Evolutionary conservation across 2,329 filamentous ascomycete genomes (phyloP).

Genomic region (Colletotrichum cordylinicola): DNA sequence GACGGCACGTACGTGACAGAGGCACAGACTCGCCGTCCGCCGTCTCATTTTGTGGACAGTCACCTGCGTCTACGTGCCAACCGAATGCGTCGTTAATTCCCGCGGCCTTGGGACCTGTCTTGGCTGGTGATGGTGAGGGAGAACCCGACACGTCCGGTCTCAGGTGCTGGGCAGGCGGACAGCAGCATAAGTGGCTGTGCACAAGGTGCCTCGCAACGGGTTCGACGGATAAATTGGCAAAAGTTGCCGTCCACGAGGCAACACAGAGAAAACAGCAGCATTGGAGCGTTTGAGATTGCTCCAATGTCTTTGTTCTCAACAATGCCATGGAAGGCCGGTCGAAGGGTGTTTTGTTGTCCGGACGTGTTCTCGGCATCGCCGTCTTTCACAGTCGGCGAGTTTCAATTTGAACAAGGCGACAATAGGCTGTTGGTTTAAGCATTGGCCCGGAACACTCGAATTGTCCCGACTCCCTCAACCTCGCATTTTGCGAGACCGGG

Average conservation of each 20-base stretch:
- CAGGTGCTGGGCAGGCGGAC: slow-evolving; percentile 3
- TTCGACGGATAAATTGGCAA: background rate
- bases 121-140: background rate
- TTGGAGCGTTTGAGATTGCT: background rate
- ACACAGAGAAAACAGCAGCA: background rate
- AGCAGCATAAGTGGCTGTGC: background rate
- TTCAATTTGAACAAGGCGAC: background rate
- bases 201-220: background rate
- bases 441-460: background rate
- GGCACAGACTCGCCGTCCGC: background rate
- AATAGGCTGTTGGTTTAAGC: background rate
- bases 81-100: background rate
- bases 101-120: background rate
- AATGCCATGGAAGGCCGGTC: background rate
- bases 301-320: background rate
- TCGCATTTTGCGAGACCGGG: background rate
- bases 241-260: background rate
- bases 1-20: background rate
- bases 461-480: background rate
- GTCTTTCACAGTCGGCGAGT: background rate
- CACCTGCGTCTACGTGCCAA: background rate
- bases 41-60: background rate
- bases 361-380: background rate
- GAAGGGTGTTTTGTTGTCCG: background rate
- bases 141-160: slow-evolving; percentile 14